Conservation (phyloP, 2,329 filamentous ascomycete species). For the Acrocalymma vagum region DNA sequence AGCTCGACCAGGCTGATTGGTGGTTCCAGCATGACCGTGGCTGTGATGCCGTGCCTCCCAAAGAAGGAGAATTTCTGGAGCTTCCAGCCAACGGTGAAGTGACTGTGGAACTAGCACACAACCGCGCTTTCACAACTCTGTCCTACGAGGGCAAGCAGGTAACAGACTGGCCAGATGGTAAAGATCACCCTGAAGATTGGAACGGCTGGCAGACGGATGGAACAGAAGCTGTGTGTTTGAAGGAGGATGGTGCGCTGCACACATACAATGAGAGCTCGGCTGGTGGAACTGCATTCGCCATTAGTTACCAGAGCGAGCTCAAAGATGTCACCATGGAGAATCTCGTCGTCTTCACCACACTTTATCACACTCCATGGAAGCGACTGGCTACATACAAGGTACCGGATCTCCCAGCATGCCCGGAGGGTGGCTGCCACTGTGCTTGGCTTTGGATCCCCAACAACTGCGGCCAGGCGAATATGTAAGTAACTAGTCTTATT, state of each 20-base stretch:
- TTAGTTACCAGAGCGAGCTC: conserved; percentile 60
- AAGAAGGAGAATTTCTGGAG: conserved; percentile 50
- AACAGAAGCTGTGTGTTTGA: conserved; percentile 42
- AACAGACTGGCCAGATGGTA: conserved; percentile 59
- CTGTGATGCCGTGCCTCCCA: conserved; percentile 53
- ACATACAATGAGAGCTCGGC: conserved; percentile 54
- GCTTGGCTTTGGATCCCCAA: conserved; percentile 55
- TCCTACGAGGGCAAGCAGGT: conserved; percentile 51
- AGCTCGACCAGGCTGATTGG: conserved; percentile 57
- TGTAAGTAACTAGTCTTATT: conserved; percentile 25
- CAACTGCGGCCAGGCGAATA: conserved; percentile 49
- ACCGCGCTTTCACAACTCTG: conserved; percentile 59
- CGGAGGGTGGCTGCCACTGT: conserved; percentile 49
- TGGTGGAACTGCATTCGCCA: conserved; percentile 60
- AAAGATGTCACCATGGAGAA: conserved; percentile 59
- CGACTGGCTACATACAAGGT: conserved; percentile 48
- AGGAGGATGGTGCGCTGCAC: conserved; percentile 57
- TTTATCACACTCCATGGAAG: conserved; percentile 48
- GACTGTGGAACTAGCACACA: conserved; percentile 60
- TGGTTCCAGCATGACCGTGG: conserved; percentile 62
- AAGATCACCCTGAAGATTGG: conserved; percentile 57
- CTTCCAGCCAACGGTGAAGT: conserved; percentile 60
- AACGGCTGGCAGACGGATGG: conserved; percentile 42
- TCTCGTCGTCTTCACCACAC: conserved; percentile 60
- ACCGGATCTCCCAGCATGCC: conserved; percentile 48